These are phyloP conservation scores for Withania somnifera DNA, from an alignment of 305 asterid species.

Conservation along the genomic window DNA sequence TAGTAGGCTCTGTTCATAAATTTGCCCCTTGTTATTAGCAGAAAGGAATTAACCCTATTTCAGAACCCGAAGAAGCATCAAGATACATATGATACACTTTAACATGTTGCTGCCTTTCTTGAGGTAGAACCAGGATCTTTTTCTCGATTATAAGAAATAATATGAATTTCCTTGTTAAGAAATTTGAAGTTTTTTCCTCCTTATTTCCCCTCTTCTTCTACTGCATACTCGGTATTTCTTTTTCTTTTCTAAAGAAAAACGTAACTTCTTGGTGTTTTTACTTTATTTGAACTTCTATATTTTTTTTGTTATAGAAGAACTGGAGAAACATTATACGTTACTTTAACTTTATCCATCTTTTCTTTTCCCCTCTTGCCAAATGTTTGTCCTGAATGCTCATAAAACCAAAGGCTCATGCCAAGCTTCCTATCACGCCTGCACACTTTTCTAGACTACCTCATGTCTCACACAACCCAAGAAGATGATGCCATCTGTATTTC, in stretches of 20 bases:
- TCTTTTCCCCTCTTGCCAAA: neutral
- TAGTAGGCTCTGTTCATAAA: neutral
- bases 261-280: neutral
- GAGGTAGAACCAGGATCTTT: neutral
- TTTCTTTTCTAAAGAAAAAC: no score
- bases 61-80: neutral
- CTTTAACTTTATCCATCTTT: neutral
- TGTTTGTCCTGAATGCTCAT: neutral
- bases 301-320: neutral
- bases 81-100: neutral
- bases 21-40: neutral
- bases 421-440: neutral
- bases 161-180: neutral
- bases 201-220: neutral
- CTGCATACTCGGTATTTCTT: neutral
- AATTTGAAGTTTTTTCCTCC: neutral
- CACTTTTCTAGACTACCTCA: neutral
- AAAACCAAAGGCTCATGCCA: neutral
- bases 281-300: neutral
- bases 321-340: neutral
- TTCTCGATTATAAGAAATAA: neutral
- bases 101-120: neutral
- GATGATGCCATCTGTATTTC: neutral
- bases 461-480: neutral
- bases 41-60: neutral